Evolutionary conservation across 179 eudicot genomes (phyloP).

Genomic region (Silene vulgaris): DNA sequence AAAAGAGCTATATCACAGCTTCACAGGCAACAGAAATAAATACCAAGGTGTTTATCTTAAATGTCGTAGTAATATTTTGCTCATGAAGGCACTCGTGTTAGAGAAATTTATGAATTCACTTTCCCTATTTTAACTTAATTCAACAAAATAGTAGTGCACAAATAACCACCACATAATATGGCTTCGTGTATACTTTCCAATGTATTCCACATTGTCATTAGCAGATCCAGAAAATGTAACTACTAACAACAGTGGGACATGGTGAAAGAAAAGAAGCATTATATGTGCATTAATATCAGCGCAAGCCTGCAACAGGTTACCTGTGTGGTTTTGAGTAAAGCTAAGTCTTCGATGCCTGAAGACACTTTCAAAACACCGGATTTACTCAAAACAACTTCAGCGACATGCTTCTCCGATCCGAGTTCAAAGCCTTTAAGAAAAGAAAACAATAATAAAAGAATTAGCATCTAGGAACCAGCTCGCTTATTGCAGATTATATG

Average conservation of each 20-base stretch:
- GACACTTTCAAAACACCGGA: slow-evolving; percentile 53
- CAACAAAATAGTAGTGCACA: neutral
- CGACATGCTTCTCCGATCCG: slow-evolving; percentile 83
- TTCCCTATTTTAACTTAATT: no score
- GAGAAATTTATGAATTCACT: no score
- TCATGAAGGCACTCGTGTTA: no score
- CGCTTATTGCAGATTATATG: neutral
- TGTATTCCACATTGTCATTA: slow-evolving; percentile 3
- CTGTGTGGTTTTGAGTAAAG: slow-evolving; percentile 84
- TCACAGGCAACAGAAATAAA: neutral
- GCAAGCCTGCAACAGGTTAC: slow-evolving; percentile 28
- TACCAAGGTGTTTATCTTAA: neutral
- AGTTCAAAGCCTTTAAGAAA: slow-evolving; percentile 70
- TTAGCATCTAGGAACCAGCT: neutral
- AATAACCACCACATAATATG: neutral
- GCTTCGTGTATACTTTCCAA: neutral
- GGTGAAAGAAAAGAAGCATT: neutral
- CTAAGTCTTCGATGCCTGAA: slow-evolving; percentile 72
- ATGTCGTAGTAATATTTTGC: neutral
- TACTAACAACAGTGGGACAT: neutral
- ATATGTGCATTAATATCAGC: neutral
- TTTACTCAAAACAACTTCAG: slow-evolving; percentile 71
- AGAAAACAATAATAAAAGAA: slow-evolving; percentile 12
- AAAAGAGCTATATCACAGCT: neutral
- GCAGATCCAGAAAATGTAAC: neutral